Base-by-base conservation (phyloP, 345 rosid genomes). In the Linum usitatissimum region DNA sequence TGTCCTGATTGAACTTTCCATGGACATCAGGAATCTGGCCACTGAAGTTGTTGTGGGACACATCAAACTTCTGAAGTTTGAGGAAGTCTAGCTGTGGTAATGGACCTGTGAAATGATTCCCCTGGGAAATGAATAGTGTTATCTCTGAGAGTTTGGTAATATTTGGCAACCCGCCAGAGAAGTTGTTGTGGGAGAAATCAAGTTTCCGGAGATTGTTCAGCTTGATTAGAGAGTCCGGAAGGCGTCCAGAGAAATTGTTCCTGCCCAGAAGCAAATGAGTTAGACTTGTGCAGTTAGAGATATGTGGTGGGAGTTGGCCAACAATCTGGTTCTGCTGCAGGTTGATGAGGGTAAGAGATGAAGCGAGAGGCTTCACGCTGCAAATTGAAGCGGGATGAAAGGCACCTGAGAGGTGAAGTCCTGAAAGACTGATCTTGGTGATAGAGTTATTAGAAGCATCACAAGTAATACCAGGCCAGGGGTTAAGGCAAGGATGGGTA, bases 141-240 rank as follows among this genome's bases (percentile, higher is more conserved):
- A 84, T 77, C 18, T n/a, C 84, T 77, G 53, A 78, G 66, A 57
- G 80, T 73, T 69, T 20, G 66, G 23, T 72, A 57, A 82, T 54
- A n/a, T 71, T 64, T 15, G 90, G 83, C 70, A 80, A 42, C 12
- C 48, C 18, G 36, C 85, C 81, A 3, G 78, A 61, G 64, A 84
- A 80, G 20, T 84, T 84, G 69, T 69, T 84, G 69, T 69, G 30
- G 13, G 90, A 84, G 59, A 84, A 31, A 59, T 81, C 78, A 6
- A 84, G 78, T 38, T 57, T 70, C 63, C 68, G 66, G 70, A 84
- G 78, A 23, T 73, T 80, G 18, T 36, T 71, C 30, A 81, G 66
- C 64, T 5, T 19, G 19, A 81, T 51, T 20, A 84, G 64, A 0
- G 83, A 73, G 13, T 56, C 74, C 0, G 90, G 80, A 60, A 84